Evolutionary conservation across 73 alveolate species (phyloP).

Genomic region (Blepharisma stoltei): DNA sequence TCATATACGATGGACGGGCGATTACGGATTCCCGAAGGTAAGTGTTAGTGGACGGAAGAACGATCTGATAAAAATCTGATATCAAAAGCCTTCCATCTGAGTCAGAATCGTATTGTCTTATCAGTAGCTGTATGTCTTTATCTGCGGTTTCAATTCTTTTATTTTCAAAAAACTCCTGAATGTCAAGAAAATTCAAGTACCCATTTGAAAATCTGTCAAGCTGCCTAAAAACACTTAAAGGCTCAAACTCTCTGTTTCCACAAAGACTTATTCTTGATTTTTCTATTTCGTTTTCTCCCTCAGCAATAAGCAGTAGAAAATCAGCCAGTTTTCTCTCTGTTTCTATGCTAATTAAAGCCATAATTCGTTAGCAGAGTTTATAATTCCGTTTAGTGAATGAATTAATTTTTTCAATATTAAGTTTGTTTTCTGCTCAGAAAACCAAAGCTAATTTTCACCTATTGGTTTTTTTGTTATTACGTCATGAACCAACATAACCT

Average conservation of each 20-base stretch:
- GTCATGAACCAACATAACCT: no score
- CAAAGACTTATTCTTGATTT: constrained; percentile 46
- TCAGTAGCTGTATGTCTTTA: constrained; percentile 15
- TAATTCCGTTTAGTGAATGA: no score
- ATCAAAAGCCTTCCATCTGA: constrained; percentile 22
- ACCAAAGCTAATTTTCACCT: no score
- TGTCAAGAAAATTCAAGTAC: constrained; percentile 11
- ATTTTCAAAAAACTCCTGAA: constrained; percentile 28
- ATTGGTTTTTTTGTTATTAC: no score
- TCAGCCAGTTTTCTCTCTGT: constrained; percentile 42
- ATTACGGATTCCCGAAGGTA: neutral
- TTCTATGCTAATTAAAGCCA: neutral
- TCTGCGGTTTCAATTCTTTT: constrained; percentile 11
- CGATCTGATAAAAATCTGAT: neutral
- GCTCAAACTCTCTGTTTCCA: constrained; percentile 57
- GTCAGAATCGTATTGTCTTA: constrained; percentile 14
- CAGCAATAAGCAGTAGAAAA: constrained; percentile 51
- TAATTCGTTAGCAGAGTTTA: neutral
- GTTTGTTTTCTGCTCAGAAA: no score
- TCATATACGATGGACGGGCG: neutral
- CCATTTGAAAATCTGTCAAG: constrained; percentile 39
- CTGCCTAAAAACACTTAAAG: constrained; percentile 55
- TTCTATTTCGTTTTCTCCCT: constrained; percentile 53
- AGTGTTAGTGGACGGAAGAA: neutral
- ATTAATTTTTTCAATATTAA: no score